Base-by-base conservation (phyloP, 768 basidiomycete genomes). In the Saitozyma podzolica region DNA sequence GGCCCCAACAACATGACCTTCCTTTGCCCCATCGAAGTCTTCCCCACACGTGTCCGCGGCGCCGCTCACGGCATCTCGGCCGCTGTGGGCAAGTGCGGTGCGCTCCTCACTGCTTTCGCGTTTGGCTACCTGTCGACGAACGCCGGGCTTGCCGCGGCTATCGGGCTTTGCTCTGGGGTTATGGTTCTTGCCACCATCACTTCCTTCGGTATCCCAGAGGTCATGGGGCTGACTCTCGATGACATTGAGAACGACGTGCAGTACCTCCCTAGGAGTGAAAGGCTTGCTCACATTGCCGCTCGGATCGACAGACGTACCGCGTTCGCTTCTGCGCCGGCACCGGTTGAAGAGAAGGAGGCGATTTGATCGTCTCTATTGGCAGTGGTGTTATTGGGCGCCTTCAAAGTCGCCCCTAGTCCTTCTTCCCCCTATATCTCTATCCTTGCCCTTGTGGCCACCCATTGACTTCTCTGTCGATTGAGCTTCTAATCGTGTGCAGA, bases 11-110 rank as follows among this genome's bases (percentile, higher is more conserved):
- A 84, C 0, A 91, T 89, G 0, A 91, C 90, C 0, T 92, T 92
- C 78, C 67, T 91, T 74, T 88, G 88, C 72, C 87, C 89, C 2
- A 87, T 87, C 4, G 89, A 90, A 80, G 86, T 90, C 10, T 90
- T 89, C 82, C 90, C 89, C 0, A 91, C 90, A 0, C 82, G 86
- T 42, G 89, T 86, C 79, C 84, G 86, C 50, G 88, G 87, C 37
- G 84, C 84, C 53, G 89, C 89, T 14, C 89, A 90, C 73, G 90
- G 90, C 37, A 80, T 89, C 11, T 86, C 85, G 1, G 89, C 90
- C 3, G 90, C 89, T 0, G 80, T 80, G 47, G 90, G 90, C 17
- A 91, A 91, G 74, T 82, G 80, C 0, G 90, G 89, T 57, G 90
- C 89, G 0, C 89, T 91, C 82, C 84, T 90, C 66, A 86, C 87